Evolutionary conservation across 2,329 filamentous ascomycete genomes (phyloP), one percentile per base, ranked within the genome.

Genomic region (Cadophora sp.): DNA sequence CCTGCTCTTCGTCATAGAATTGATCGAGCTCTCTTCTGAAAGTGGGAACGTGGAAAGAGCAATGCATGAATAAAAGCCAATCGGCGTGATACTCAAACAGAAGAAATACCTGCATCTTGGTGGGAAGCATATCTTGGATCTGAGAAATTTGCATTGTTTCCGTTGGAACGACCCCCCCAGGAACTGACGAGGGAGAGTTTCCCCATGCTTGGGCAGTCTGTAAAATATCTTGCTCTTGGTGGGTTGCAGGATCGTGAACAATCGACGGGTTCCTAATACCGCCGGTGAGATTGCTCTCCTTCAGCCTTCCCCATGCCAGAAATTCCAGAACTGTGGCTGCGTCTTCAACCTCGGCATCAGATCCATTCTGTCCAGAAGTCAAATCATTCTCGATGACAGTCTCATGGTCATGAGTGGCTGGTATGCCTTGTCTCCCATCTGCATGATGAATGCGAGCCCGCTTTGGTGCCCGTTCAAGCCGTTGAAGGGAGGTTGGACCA

Each of bases 241-340:
- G 64, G 61, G 51, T 24, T 41, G 39, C 20, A 50, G 48, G n/a
- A 45, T 71, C 62, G 39, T 68, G 65, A 30, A 48, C 43, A 27
- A 41, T 43, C n/a, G 59, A 47, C 30, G 61, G 24, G 27, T 68
- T 63, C 66, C 68, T 60, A 48, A 70, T 24, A 61, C 70, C 60
- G 68, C 68, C 62, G 70, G 72, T 48, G 69, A 76, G n/a, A 62
- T 69, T 48, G 69, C 73, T 27, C 30, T 83, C 79, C 69, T 83
- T 84, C 43, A 78, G 76, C 18, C 81, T 78, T 9, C 82, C 82
- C 82, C 82, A 84, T 1, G 82, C 81, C 1, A 83, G 75, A 55
- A 83, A 84, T 64, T 84, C 82, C 0, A 84, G 76, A 3, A 83
- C 80, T 2, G 81, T 82, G 1, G 81, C 81, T 1, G 81, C 81